Conservation (phyloP, 2,329 filamentous ascomycete species). For the Clonostachys byssicola region DNA sequence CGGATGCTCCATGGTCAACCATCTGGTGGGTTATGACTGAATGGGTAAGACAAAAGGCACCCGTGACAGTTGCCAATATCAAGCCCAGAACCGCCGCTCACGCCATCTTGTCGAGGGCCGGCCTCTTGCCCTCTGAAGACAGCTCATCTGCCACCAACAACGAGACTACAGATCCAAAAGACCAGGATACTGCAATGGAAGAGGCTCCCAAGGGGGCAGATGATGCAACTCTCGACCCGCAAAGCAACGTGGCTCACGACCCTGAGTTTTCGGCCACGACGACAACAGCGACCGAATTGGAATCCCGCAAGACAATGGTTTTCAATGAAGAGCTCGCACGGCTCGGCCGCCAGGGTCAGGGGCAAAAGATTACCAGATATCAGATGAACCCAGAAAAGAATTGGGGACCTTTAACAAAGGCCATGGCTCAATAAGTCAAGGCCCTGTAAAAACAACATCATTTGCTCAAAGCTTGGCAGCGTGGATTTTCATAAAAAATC, state of each 20-base stretch:
- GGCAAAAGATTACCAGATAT: constrained; percentile 74
- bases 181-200: constrained; percentile 5
- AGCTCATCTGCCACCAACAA: not conserved
- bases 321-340: constrained; percentile 79
- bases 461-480: too few species aligned
- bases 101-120: constrained; percentile 52
- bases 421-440: not conserved
- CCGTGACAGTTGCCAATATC: constrained; percentile 69
- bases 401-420: constrained; percentile 75
- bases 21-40: constrained; percentile 94
- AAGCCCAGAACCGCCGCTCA: constrained; percentile 68
- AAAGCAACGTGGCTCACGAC: not conserved
- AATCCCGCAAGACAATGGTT: constrained; percentile 53
- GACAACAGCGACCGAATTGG: constrained; percentile 8
- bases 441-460: too few species aligned
- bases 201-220: not conserved
- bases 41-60: constrained; percentile 78
- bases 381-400: constrained; percentile 87
- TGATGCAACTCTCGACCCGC: not conserved
- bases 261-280: constrained; percentile 6
- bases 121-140: constrained; percentile 19
- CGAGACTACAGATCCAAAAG: constrained; percentile 5
- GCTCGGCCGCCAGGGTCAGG: constrained; percentile 66
- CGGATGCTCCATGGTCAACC: constrained; percentile 83
- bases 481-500: too few species aligned